Conservation (phyloP, 176 grass and related monocot species). For the Tillandsia fasciculata region DNA sequence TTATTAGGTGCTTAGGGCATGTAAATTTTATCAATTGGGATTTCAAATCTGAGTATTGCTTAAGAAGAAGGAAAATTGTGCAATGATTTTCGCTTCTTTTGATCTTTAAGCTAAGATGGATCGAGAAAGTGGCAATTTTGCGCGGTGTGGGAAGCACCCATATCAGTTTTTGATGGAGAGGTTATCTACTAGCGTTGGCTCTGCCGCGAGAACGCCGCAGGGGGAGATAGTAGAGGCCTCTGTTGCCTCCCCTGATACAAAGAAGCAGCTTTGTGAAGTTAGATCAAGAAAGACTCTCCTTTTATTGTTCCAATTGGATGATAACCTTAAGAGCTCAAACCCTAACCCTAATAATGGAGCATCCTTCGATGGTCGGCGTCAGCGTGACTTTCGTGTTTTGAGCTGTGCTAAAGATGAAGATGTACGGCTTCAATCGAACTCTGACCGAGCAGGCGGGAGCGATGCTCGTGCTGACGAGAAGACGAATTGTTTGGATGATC, state of each 20-base stretch:
- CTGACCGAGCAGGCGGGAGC: background rate
- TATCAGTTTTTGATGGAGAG: conserved; percentile 9
- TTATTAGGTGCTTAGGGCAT: background rate
- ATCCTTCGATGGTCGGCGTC: background rate
- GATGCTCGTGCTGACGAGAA: background rate
- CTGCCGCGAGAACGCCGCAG: background rate
- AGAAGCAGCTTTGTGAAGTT: background rate
- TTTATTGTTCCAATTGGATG: conserved; percentile 10
- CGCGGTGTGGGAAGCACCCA: conserved; percentile 1
- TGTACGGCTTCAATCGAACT: background rate
- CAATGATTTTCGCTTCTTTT: background rate
- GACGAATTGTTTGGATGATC: too few species aligned
- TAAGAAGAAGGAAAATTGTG: background rate
- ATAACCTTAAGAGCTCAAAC: background rate
- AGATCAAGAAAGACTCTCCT: background rate
- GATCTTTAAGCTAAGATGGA: conserved; percentile 3
- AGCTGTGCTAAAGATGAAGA: background rate
- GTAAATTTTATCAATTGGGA: background rate
- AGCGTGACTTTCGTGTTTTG: background rate
- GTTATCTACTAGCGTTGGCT: background rate
- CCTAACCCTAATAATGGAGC: background rate
- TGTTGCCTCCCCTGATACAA: background rate
- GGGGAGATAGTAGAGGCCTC: conserved; percentile 1
- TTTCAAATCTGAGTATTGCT: background rate
- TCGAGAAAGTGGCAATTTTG: background rate